Evolutionary conservation across 148 eudicot genomes (phyloP).

Genomic region (Rheum nobile): DNA sequence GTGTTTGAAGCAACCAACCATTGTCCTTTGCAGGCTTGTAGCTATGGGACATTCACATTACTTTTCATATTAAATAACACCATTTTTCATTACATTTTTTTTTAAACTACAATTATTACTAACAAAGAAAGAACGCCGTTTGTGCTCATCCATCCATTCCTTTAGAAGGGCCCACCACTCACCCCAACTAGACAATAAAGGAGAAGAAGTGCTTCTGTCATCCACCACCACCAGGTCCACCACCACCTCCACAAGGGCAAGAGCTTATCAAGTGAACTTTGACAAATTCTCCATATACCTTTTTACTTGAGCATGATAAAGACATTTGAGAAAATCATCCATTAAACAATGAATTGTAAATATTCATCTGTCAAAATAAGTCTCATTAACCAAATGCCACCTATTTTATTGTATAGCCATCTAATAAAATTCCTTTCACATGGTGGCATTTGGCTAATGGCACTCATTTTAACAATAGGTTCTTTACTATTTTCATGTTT

Average conservation of each 20-base stretch:
- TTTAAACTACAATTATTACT: neutral
- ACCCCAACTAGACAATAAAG: neutral
- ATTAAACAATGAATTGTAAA: too few relatives aligned
- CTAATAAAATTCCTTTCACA: too few relatives aligned
- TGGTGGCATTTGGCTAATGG: too few relatives aligned
- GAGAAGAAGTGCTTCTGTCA: neutral
- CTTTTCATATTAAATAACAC: neutral
- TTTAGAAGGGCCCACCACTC: neutral
- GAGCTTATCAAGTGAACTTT: conserved; percentile 24
- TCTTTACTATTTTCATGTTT: neutral
- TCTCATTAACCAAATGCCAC: neutral
- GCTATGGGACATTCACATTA: neutral
- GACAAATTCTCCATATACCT: conserved; percentile 25
- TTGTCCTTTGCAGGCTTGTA: neutral
- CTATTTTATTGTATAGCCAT: too few relatives aligned
- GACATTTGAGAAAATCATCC: neutral
- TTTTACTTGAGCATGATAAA: conserved; percentile 21
- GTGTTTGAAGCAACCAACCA: neutral
- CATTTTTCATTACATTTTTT: neutral
- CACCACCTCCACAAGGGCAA: conserved; percentile 9
- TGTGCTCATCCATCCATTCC: neutral
- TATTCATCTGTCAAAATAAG: too few relatives aligned
- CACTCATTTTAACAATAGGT: too few relatives aligned
- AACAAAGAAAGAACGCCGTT: conserved; percentile 7
- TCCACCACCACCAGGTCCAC: neutral